Conservation (phyloP, 306 rosid species). For the Corylus heterophylla region DNA sequence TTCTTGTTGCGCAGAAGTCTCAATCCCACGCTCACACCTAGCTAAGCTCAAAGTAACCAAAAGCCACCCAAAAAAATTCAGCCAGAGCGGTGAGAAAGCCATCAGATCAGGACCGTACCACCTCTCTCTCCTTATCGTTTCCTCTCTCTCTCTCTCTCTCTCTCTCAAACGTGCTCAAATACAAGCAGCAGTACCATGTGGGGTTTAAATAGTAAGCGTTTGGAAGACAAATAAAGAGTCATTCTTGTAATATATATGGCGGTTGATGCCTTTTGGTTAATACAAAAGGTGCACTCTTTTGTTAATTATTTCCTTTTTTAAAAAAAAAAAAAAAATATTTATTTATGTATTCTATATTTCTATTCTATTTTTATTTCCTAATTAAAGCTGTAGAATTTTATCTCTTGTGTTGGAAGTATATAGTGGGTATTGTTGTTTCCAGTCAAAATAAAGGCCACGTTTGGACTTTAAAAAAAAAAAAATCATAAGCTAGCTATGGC, state of each 20-base stretch:
- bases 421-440: too few relatives aligned
- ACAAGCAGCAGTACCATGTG: background rate
- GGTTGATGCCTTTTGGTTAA: constrained; percentile 17
- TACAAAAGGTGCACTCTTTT: background rate
- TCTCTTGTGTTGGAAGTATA: background rate
- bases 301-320: background rate
- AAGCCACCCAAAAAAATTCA: constrained; percentile 9
- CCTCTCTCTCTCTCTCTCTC: background rate
- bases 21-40: background rate
- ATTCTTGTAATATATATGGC: constrained; percentile 11
- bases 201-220: constrained; percentile 29
- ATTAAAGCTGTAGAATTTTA: background rate
- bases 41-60: constrained; percentile 11
- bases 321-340: too few relatives aligned
- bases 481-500: too few relatives aligned
- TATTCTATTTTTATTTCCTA: background rate
- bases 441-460: too few relatives aligned
- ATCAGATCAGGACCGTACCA: constrained; percentile 13
- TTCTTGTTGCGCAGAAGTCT: constrained; percentile 40
- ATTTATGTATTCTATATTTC: background rate
- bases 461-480: too few relatives aligned
- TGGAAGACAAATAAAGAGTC: constrained; percentile 12
- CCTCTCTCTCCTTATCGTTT: background rate
- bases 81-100: constrained; percentile 19
- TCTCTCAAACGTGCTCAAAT: background rate